Percentiles rank a stretch among this genome's conserved stretches.
Conservation (phyloP, 148 eudicot species). For the Rhododendron griersonianum region DNA sequence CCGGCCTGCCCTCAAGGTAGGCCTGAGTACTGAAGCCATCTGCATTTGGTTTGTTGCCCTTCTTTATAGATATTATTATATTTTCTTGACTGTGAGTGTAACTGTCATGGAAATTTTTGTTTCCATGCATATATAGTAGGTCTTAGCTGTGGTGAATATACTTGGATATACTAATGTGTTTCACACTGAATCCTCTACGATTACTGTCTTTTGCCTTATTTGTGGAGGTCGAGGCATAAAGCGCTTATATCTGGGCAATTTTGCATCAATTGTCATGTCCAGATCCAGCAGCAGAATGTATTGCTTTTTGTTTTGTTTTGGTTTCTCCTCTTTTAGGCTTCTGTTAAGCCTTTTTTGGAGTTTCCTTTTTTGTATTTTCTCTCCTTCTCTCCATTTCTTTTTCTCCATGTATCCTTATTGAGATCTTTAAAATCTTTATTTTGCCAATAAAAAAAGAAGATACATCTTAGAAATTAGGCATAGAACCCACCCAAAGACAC, state of each 20-base stretch:
- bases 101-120: background rate
- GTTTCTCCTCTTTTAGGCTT: no score
- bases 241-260: background rate
- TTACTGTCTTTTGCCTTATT: background rate
- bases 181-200: background rate
- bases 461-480: no score
- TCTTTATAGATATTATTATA: background rate
- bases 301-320: background rate
- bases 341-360: no score
- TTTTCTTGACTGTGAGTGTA: background rate
- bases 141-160: background rate
- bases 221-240: background rate
- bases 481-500: no score
- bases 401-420: no score
- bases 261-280: background rate
- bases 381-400: no score
- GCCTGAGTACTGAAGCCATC: no score
- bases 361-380: no score
- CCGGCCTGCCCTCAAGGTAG: no score
- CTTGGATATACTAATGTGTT: background rate
- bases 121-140: background rate
- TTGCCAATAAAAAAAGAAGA: no score
- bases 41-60: no score
- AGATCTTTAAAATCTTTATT: no score
- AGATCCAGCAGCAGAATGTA: background rate